phyloP scores from a whole-genome alignment of 2,329 filamentous ascomycete genomes.

The Alternaria panax region DNA sequence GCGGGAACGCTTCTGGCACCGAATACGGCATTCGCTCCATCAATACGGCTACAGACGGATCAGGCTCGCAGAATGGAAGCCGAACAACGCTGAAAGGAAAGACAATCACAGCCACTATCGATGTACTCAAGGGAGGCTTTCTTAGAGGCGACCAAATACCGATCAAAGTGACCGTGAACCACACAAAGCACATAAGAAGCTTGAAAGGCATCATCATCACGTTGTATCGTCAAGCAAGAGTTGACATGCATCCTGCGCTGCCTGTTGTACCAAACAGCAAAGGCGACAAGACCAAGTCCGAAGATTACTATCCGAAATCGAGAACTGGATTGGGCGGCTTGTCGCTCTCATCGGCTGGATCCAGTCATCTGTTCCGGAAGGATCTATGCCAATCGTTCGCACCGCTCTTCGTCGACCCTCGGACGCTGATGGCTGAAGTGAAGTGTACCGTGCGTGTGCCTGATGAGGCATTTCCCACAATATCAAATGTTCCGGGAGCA shows the following conservation, averaged over 20 bases:
- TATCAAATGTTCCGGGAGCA: slow-evolving; percentile 84
- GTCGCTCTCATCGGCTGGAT: slow-evolving; percentile 83
- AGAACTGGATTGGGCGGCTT: slow-evolving; percentile 85
- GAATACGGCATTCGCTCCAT: slow-evolving; percentile 52
- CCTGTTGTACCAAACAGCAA: slow-evolving; percentile 69
- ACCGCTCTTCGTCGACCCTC: slow-evolving; percentile 86
- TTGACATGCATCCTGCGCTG: slow-evolving; percentile 77
- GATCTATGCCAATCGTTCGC: slow-evolving; percentile 89
- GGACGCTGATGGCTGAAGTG: slow-evolving; percentile 77
- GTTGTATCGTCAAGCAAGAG: slow-evolving; percentile 86
- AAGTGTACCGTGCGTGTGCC: slow-evolving; percentile 86
- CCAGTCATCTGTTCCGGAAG: slow-evolving; percentile 93
- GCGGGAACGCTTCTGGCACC: slow-evolving; percentile 56
- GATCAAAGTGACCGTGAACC: slow-evolving; percentile 81
- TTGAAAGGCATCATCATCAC: slow-evolving; percentile 93
- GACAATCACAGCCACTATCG: slow-evolving; percentile 82
- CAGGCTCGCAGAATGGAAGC: slow-evolving; percentile 53
- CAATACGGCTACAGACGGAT: slow-evolving; percentile 55
- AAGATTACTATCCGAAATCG: slow-evolving; percentile 87
- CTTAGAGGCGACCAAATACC: slow-evolving; percentile 84
- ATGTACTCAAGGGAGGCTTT: slow-evolving; percentile 82
- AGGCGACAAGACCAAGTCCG: slow-evolving; percentile 73
- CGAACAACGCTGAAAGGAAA: slow-evolving; percentile 69
- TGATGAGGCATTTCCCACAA: slow-evolving; percentile 90
- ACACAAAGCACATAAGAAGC: slow-evolving; percentile 89